A percentile compares a stretch with the other conserved stretches of the same genome.
phyloP scores from a whole-genome alignment of 2,329 filamentous ascomycete genomes.

The Raffaelea deltoideospora region DNA sequence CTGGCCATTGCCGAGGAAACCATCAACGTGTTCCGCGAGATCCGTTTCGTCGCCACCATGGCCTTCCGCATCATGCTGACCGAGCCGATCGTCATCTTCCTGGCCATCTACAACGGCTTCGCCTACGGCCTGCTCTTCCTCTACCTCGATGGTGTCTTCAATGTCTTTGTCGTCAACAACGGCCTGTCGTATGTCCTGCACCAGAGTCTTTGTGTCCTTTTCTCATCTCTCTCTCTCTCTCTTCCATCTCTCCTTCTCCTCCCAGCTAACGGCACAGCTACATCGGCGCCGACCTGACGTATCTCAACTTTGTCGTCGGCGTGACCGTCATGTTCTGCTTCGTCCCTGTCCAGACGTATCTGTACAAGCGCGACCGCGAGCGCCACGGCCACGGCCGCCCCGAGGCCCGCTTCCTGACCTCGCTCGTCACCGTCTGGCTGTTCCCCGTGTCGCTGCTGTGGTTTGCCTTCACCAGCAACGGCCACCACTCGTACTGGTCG shows the following conservation, averaged over 20 bases:
- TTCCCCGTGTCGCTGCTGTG: conserved; percentile 5
- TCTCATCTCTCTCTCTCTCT: too few species aligned
- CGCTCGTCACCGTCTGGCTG: conserved; percentile 3
- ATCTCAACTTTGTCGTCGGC: conserved; percentile 6
- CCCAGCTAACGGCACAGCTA: not conserved
- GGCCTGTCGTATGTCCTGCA: conserved; percentile 1
- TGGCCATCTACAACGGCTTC: conserved; percentile 6
- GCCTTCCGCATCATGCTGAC: conserved; percentile 4
- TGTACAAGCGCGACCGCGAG: conserved; percentile 2
- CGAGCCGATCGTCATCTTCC: conserved; percentile 4
- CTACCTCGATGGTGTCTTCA: conserved; percentile 5
- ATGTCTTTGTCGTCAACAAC: conserved; percentile 6
- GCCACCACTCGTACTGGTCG: conserved; percentile 4
- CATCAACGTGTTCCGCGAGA: conserved; percentile 3
- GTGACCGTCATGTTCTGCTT: conserved; percentile 5
- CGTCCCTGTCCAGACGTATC: conserved; percentile 4
- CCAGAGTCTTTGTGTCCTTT: too few species aligned
- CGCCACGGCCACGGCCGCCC: conserved; percentile 1
- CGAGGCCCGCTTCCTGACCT: conserved; percentile 5
- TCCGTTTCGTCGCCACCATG: conserved; percentile 5
- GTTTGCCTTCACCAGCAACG: conserved; percentile 5
- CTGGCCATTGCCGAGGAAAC: conserved; percentile 2
- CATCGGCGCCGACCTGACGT: conserved; percentile 6
- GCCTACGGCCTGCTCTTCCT: conserved; percentile 5
- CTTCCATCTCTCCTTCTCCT: too few species aligned